Evolutionary conservation across 306 rosid genomes (phyloP).

Genomic region (Gleditsia sinensis): DNA sequence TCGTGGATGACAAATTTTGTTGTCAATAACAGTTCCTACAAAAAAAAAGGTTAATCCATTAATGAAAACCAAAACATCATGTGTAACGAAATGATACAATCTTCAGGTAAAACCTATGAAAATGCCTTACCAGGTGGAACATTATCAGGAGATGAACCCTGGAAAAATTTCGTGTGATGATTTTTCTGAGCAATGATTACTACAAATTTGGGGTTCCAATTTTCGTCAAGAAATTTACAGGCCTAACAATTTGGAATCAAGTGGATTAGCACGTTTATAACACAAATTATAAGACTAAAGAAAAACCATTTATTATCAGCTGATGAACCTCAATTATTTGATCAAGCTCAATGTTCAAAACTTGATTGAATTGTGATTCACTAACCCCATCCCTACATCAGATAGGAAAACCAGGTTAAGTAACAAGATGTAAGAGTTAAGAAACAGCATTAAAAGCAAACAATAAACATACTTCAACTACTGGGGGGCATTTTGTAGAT

Average conservation of each 20-base stretch:
- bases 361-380: constrained; percentile 96
- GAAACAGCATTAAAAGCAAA: neutral
- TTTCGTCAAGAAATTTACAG: constrained; percentile 86
- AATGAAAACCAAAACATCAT: neutral
- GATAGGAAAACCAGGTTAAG: neutral
- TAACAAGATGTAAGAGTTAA: constrained; percentile 11
- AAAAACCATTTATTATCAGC: neutral
- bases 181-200: constrained; percentile 95
- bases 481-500: too few relatives aligned
- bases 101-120: neutral
- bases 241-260: constrained; percentile 50
- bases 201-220: constrained; percentile 86
- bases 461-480: constrained; percentile 12
- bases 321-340: constrained; percentile 73
- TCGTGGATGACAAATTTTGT: constrained; percentile 85
- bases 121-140: constrained; percentile 75
- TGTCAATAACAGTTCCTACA: constrained; percentile 85
- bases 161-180: constrained; percentile 94
- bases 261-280: constrained; percentile 1
- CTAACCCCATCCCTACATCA: constrained; percentile 90
- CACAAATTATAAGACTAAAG: neutral
- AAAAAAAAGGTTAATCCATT: neutral
- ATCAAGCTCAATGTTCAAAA: constrained; percentile 78
- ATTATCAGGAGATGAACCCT: constrained; percentile 74
- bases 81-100: neutral